Evolutionary conservation across 495 filamentous ascomycete genomes (phyloP).

Genomic region (Astrothelium macrocarpum): DNA sequence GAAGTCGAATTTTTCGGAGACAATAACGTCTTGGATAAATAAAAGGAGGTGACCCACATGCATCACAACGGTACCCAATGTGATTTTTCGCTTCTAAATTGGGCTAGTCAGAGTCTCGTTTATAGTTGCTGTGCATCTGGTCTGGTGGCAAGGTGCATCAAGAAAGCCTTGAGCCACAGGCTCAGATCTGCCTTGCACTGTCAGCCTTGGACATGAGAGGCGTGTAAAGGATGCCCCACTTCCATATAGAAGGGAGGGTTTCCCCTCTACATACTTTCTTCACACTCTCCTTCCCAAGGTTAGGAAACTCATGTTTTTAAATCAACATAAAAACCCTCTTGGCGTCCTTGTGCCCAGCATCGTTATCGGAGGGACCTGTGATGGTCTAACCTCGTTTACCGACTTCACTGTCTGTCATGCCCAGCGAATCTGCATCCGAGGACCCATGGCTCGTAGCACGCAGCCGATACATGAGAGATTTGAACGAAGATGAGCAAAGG

Average conservation of each 20-base stretch:
- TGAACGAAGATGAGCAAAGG: conserved; percentile 9
- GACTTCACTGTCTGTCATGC: not conserved
- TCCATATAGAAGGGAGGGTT: not conserved
- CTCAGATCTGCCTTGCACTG: not conserved
- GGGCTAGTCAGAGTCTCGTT: too few species aligned
- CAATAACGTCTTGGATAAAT: too few species aligned
- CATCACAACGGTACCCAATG: too few species aligned
- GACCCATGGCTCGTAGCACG: not conserved
- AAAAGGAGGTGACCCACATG: too few species aligned
- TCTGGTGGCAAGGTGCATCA: not conserved
- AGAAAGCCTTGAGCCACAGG: not conserved
- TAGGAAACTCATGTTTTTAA: not conserved
- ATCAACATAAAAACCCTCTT: not conserved
- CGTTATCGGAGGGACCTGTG: not conserved
- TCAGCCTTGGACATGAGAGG: not conserved
- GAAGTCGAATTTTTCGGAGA: too few species aligned
- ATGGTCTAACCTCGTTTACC: not conserved
- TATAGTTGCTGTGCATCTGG: too few species aligned
- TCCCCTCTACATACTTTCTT: not conserved
- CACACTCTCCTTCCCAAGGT: not conserved
- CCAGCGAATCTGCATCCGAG: not conserved
- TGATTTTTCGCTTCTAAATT: too few species aligned
- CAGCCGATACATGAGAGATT: not conserved
- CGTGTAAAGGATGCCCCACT: not conserved
- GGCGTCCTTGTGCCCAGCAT: not conserved